phyloP scores from a whole-genome alignment of 192 early-diverging fungal species.

The Backusella macrospora region DNA sequence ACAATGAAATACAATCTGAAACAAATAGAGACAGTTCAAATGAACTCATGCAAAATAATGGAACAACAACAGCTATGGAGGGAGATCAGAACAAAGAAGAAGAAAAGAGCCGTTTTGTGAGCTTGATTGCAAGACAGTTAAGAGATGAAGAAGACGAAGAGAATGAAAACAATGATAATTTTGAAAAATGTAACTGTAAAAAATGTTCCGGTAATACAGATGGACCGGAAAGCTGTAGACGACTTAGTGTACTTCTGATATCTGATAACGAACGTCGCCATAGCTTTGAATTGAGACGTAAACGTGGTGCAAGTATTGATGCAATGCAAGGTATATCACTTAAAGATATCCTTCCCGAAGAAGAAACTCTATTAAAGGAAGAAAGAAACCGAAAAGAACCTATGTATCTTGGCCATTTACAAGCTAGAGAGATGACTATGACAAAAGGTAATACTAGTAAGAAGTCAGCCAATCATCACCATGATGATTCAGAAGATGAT shows the following conservation, averaged over 20 bases:
- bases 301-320: conserved; percentile 37
- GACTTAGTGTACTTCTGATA: conserved; percentile 24
- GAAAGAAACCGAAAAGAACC: conserved; percentile 4
- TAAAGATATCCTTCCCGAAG: not conserved
- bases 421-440: not conserved
- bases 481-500: not conserved
- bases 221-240: conserved; percentile 15
- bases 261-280: conserved; percentile 19
- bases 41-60: not conserved
- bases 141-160: conserved; percentile 4
- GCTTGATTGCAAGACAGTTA: conserved; percentile 33
- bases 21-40: not conserved
- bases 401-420: conserved; percentile 21
- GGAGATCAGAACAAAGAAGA: not conserved
- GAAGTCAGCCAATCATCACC: not conserved
- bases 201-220: conserved; percentile 11
- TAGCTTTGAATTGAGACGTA: conserved; percentile 32
- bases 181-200: conserved; percentile 27
- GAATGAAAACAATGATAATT: not conserved
- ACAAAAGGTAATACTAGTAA: not conserved
- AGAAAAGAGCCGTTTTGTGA: conserved; percentile 22
- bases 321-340: not conserved
- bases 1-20: not conserved
- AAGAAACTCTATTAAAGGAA: not conserved
- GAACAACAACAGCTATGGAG: not conserved